Evolutionary conservation across 2,329 filamentous ascomycete genomes (phyloP).

Genomic region (Proliferodiscus dingleyae): DNA sequence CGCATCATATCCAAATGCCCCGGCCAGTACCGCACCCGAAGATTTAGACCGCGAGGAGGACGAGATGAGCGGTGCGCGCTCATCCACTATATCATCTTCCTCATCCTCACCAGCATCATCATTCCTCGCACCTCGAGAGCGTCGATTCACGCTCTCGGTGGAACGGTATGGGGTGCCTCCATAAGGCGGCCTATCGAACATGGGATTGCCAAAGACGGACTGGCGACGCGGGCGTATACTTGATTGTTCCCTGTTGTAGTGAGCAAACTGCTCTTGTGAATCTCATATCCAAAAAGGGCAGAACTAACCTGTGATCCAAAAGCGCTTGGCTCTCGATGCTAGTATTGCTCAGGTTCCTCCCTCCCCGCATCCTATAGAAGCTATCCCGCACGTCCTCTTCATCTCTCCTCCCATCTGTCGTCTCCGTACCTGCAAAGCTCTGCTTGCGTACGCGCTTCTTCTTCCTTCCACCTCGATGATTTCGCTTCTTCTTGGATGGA

Average conservation of each 20-base stretch:
- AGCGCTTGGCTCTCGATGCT: slow-evolving; percentile 87
- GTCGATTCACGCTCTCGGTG: slow-evolving; percentile 19
- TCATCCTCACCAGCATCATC: slow-evolving; percentile 49
- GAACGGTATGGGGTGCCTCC: slow-evolving; percentile 27
- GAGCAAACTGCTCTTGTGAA: slow-evolving; percentile 7
- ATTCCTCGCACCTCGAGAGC: slow-evolving; percentile 27
- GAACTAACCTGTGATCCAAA: slow-evolving; percentile 76
- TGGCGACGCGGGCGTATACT: slow-evolving; percentile 60
- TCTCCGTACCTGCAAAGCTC: slow-evolving; percentile 69
- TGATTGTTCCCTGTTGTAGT: slow-evolving; percentile 32
- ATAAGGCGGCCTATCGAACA: slow-evolving; percentile 32
- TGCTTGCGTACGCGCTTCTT: slow-evolving; percentile 72
- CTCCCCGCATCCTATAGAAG: slow-evolving; percentile 47
- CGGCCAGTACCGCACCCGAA: slow-evolving; percentile 16
- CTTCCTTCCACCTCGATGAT: slow-evolving; percentile 71
- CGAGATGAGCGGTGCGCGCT: slow-evolving; percentile 52
- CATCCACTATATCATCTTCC: slow-evolving; percentile 43
- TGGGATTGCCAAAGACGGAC: slow-evolving; percentile 38
- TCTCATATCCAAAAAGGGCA: slow-evolving; percentile 3
- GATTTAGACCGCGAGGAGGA: slow-evolving; percentile 35
- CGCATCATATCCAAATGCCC: slow-evolving; percentile 33
- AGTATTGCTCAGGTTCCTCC: slow-evolving; percentile 67
- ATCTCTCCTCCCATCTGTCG: slow-evolving; percentile 41
- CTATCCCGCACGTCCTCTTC: slow-evolving; percentile 28
- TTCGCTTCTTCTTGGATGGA: slow-evolving; percentile 56